Evolutionary conservation across 768 basidiomycete genomes (phyloP).

Genomic region (Myochromella boudieri): DNA sequence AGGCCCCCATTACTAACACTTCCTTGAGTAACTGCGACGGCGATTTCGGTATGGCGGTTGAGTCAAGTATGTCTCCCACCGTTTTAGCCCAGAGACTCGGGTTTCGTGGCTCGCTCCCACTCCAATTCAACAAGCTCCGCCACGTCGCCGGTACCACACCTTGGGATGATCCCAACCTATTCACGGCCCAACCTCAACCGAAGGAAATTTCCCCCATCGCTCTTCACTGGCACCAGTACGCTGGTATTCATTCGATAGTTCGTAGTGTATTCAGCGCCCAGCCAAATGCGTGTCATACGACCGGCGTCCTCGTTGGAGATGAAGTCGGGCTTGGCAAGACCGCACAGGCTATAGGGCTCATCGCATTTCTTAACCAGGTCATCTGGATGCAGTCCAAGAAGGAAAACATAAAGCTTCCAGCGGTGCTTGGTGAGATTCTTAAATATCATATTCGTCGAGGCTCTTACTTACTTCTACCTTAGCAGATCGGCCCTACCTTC

Average conservation of each 20-base stretch:
- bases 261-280: slow-evolving; percentile 12
- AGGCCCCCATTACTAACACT: neutral
- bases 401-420: neutral
- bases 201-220: neutral
- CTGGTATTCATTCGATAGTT: slow-evolving; percentile 21
- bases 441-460: neutral
- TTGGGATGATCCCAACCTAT: slow-evolving; percentile 13
- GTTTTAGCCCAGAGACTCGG: slow-evolving; percentile 17
- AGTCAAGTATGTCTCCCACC: slow-evolving; percentile 6
- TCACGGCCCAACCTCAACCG: neutral
- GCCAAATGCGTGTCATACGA: neutral
- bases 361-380: slow-evolving; percentile 19
- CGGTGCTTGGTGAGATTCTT: slow-evolving; percentile 6
- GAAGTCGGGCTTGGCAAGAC: slow-evolving; percentile 35
- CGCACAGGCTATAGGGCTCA: slow-evolving; percentile 14
- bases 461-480: neutral
- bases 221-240: slow-evolving; percentile 28
- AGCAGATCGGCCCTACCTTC: slow-evolving; percentile 5
- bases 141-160: slow-evolving; percentile 19
- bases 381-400: slow-evolving; percentile 6
- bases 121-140: slow-evolving; percentile 20
- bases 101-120: slow-evolving; percentile 16
- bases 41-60: slow-evolving; percentile 10
- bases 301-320: slow-evolving; percentile 24
- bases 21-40: slow-evolving; percentile 8